Conservation (phyloP, 805 yeast species). For the Candida loeiensis region DNA sequence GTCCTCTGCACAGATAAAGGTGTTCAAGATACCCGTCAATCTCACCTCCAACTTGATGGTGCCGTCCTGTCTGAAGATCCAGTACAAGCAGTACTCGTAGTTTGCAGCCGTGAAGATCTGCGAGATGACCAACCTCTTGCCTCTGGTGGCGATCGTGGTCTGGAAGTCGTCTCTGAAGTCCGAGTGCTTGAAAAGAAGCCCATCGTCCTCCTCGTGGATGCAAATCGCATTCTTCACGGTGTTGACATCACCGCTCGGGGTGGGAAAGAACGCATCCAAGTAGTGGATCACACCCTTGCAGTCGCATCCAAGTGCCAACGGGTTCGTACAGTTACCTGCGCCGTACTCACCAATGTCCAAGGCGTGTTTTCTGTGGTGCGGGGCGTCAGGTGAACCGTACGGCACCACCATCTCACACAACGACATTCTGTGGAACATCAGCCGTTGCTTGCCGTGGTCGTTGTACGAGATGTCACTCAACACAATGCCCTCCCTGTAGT, state of each 20-base stretch:
- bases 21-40: constrained; percentile 80
- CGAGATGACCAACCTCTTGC: constrained; percentile 67
- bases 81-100: constrained; percentile 81
- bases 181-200: constrained; percentile 74
- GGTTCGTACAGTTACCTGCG: constrained; percentile 82
- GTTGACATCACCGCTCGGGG: constrained; percentile 63
- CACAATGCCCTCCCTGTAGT: constrained; percentile 82
- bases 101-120: constrained; percentile 86
- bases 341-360: constrained; percentile 86
- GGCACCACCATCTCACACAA: constrained; percentile 83
- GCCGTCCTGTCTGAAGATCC: constrained; percentile 82
- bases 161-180: constrained; percentile 79
- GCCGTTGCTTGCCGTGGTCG: constrained; percentile 70
- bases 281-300: constrained; percentile 85
- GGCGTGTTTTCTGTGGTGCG: constrained; percentile 83
- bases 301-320: constrained; percentile 75
- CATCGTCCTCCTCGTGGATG: constrained; percentile 85
- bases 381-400: constrained; percentile 74
- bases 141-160: constrained; percentile 72
- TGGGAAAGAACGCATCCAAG: constrained; percentile 72
- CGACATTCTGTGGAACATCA: constrained; percentile 75
- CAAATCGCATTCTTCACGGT: constrained; percentile 76
- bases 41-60: constrained; percentile 75
- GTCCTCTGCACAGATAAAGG: constrained; percentile 59
- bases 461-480: constrained; percentile 69